Evolutionary conservation across 495 filamentous ascomycete species (phyloP).

Genomic region (Pyronema domesticum): DNA sequence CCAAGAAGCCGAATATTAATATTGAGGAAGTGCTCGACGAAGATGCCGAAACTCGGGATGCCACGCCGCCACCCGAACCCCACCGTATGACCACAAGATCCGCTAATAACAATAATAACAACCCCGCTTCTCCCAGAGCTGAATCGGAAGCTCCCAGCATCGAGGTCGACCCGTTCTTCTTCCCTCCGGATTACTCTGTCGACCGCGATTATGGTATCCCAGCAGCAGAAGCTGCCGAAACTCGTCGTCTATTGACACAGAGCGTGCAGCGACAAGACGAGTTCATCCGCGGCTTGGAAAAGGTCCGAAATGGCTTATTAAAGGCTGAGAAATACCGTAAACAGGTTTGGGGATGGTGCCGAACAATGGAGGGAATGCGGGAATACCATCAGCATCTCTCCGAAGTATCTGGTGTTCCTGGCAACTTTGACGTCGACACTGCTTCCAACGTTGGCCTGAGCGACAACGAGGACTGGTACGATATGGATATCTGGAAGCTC

Average conservation of each 20-base stretch:
- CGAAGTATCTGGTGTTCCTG: constrained; percentile 32
- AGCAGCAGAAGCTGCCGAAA: constrained; percentile 68
- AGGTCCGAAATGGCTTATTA: constrained; percentile 57
- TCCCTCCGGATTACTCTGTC: constrained; percentile 43
- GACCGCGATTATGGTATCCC: constrained; percentile 70
- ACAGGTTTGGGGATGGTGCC: constrained; percentile 59
- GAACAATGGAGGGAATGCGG: constrained; percentile 32
- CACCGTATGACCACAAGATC: constrained; percentile 55
- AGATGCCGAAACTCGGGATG: neutral
- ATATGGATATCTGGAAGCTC: constrained; percentile 72
- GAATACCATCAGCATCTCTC: constrained; percentile 42
- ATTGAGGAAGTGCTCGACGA: neutral
- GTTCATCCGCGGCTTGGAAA: constrained; percentile 61
- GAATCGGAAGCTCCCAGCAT: constrained; percentile 22
- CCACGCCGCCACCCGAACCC: constrained; percentile 18
- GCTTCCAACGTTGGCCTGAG: constrained; percentile 72
- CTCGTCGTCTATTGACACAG: constrained; percentile 58
- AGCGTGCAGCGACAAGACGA: constrained; percentile 96
- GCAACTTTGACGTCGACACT: constrained; percentile 64
- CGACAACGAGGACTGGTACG: constrained; percentile 93
- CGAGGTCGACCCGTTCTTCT: constrained; percentile 66
- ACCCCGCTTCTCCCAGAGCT: constrained; percentile 29
- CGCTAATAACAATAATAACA: constrained; percentile 34
- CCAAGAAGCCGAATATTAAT: neutral
- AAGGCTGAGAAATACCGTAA: constrained; percentile 61